Percentiles rank a stretch among this genome's conserved stretches.
Evolutionary conservation across 1,284 basidiomycete genomes (phyloP).

Genomic region (Trichosporon sp.): DNA sequence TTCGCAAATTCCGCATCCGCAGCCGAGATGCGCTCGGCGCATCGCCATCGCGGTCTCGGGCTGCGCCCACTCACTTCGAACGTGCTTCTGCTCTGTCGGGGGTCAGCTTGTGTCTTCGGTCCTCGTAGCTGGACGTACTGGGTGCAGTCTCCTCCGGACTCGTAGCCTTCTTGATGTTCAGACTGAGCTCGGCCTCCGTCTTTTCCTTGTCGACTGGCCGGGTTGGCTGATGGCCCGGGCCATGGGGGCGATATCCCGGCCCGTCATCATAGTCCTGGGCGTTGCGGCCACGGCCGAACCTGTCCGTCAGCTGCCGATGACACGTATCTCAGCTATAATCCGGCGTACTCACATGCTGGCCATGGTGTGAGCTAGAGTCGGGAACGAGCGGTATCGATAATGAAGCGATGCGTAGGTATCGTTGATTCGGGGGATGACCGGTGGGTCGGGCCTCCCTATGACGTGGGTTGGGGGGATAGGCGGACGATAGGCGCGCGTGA

Average conservation of each 20-base stretch:
- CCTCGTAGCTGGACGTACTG: slow-evolving; percentile 39
- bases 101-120: slow-evolving; percentile 26
- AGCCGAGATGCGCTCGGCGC: slow-evolving; percentile 2
- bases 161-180: slow-evolving; percentile 96
- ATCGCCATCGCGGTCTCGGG: background rate
- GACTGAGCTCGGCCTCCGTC: slow-evolving; percentile 84
- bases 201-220: slow-evolving; percentile 95
- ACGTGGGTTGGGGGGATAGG: slow-evolving; percentile 15
- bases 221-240: slow-evolving; percentile 74
- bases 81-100: slow-evolving; percentile 86
- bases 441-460: slow-evolving; percentile 1
- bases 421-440: slow-evolving; percentile 2
- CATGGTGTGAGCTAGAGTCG: slow-evolving; percentile 9
- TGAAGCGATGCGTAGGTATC: slow-evolving; percentile 9
- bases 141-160: slow-evolving; percentile 82
- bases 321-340: too few relatives aligned
- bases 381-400: slow-evolving; percentile 6
- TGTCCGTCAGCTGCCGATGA: slow-evolving; percentile 18
- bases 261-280: slow-evolving; percentile 48
- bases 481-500: background rate
- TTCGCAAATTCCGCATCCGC: slow-evolving; percentile 3
- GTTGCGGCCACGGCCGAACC: slow-evolving; percentile 42
- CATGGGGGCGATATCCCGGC: slow-evolving; percentile 40
- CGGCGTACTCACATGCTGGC: background rate
- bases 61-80: slow-evolving; percentile 74